Evolutionary conservation across 345 rosid genomes (phyloP), one percentile per base, ranked within the genome.

Genomic region (Camelina hispida): DNA sequence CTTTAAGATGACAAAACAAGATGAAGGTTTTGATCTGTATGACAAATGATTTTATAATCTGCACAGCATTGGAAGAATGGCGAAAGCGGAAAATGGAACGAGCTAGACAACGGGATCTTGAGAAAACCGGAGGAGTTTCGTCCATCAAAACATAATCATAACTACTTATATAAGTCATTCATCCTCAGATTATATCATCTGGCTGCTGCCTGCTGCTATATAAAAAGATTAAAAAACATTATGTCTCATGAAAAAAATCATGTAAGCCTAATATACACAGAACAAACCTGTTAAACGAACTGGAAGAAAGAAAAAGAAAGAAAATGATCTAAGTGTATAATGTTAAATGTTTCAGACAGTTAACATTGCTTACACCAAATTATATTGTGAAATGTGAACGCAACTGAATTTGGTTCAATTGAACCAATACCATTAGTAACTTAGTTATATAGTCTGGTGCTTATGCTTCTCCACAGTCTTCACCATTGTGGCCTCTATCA

Each of bases 71-170:
- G 37, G 98, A 91, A 79, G 94, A 91, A 75, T 93, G 98, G 97
- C 86, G 94, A 16, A 91, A 87, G 78, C 79, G 94, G 76, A 93
- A 89, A 84, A 91, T 93, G 89, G 96, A 91, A 58, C 82, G 96
- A 60, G 97, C 96, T 1, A 86, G 91, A 79, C 88, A 72, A 64
- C 84, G 93, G 13, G 82, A 83, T 70, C 77, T 81, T 74, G 97
- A 73, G 80, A 93, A 80, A 77, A 88, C 86, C 51, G 93, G 89
- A 71, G 85, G 86, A 69, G 82, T 87, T 35, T 64, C 37, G 5
- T 34, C 78, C 25, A 63, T 83, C 74, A 79, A 85, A 75, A 77
- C 79, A 32, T 77, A 69, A 72, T 15, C 72, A 67, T 17, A 11
- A 64, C 30, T 28, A 4, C 13, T 13, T 15, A 30, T n/a, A 37